phyloP scores from a whole-genome alignment of 345 rosid species.

The Aethionema arabicum region DNA sequence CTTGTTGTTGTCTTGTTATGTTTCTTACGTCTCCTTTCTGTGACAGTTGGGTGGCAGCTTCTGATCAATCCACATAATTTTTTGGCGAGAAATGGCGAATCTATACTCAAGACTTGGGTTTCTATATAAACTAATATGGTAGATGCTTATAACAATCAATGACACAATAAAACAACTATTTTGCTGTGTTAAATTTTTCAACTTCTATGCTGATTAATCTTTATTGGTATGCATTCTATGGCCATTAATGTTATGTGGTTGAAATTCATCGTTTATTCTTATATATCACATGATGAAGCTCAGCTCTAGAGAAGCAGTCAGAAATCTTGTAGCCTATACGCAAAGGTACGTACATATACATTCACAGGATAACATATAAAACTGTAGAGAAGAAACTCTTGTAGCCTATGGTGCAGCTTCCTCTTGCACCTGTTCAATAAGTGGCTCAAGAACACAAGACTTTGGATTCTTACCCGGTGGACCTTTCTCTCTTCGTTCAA shows the following conservation, averaged over 20 bases:
- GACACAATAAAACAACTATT: slow-evolving; percentile 14
- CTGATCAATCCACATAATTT: slow-evolving; percentile 42
- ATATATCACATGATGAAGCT: slow-evolving; percentile 30
- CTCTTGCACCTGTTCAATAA: slow-evolving; percentile 40
- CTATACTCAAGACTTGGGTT: slow-evolving; percentile 28
- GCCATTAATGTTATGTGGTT: slow-evolving; percentile 1
- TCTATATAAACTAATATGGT: slow-evolving; percentile 25
- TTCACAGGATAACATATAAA: slow-evolving; percentile 5
- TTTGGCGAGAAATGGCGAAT: slow-evolving; percentile 20
- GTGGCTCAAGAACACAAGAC: slow-evolving; percentile 68
- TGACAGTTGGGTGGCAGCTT: slow-evolving; percentile 71
- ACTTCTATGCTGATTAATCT: not conserved
- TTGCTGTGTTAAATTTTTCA: not conserved
- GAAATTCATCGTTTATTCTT: slow-evolving; percentile 29
- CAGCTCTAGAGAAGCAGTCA: slow-evolving; percentile 20
- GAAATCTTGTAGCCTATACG: slow-evolving; percentile 26
- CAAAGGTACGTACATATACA: slow-evolving; percentile 36
- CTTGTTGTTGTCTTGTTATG: no score
- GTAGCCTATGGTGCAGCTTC: slow-evolving; percentile 23
- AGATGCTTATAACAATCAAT: slow-evolving; percentile 5
- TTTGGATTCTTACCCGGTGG: slow-evolving; percentile 81
- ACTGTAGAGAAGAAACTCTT: not conserved
- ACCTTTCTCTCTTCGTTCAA: slow-evolving; percentile 75
- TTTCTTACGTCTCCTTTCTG: not conserved
- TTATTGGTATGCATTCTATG: slow-evolving; percentile 12